These are phyloP conservation scores for Diaporthe nobilis DNA, from an alignment of 2,329 filamentous ascomycete species.

Conservation along the genomic window DNA sequence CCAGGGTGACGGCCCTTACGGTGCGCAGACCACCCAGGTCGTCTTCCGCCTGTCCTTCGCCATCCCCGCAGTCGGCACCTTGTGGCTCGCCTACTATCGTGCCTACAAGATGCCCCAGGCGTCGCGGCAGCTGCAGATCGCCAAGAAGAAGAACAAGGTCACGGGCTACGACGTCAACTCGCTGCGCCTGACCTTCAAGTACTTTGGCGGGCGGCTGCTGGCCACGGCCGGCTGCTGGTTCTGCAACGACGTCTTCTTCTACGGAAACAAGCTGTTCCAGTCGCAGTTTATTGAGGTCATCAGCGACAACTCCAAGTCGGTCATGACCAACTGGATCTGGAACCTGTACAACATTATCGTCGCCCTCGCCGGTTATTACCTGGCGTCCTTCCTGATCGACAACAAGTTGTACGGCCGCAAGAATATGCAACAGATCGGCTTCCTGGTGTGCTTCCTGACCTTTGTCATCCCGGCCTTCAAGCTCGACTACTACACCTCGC, in stretches of 20 bases:
- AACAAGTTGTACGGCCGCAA: slow-evolving; percentile 97
- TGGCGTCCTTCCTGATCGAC: slow-evolving; percentile 90
- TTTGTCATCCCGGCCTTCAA: slow-evolving; percentile 93
- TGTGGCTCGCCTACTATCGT: slow-evolving; percentile 97
- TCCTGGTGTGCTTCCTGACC: slow-evolving; percentile 92
- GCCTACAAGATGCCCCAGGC: slow-evolving; percentile 94
- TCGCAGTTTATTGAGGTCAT: slow-evolving; percentile 89
- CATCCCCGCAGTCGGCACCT: slow-evolving; percentile 88
- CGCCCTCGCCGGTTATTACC: slow-evolving; percentile 89
- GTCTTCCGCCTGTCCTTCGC: slow-evolving; percentile 94
- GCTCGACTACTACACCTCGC: slow-evolving; percentile 84
- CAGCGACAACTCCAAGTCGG: slow-evolving; percentile 75
- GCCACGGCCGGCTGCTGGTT: slow-evolving; percentile 94
- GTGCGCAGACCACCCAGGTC: slow-evolving; percentile 83
- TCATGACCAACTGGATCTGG: slow-evolving; percentile 92
- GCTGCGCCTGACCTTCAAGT: slow-evolving; percentile 80
- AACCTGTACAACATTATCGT: slow-evolving; percentile 93
- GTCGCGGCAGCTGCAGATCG: slow-evolving; percentile 82
- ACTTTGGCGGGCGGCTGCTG: slow-evolving; percentile 89
- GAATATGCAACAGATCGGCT: slow-evolving; percentile 95
- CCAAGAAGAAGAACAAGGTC: slow-evolving; percentile 88
- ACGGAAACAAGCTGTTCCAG: slow-evolving; percentile 99
- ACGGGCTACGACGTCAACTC: slow-evolving; percentile 95
- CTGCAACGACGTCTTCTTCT: slow-evolving; percentile 98
- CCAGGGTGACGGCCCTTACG: slow-evolving; percentile 82